Conservation (phyloP, 2,329 filamentous ascomycete species). For the Hypoxylon sp. region DNA sequence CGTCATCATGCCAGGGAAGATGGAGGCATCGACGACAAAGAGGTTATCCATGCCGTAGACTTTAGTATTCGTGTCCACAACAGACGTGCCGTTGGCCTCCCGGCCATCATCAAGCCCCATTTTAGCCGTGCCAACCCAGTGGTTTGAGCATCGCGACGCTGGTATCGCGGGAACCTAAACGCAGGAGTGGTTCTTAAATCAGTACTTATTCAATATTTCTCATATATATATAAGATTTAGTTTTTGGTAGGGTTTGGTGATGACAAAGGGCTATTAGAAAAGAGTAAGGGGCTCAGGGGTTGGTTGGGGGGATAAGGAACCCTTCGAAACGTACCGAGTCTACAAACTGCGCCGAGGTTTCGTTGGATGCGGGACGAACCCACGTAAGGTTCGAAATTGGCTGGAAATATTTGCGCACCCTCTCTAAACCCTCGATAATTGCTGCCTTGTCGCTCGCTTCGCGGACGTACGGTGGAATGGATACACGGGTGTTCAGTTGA, state of each 20-base stretch:
- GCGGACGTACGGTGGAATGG: constrained; percentile 64
- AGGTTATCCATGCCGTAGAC: constrained; percentile 75
- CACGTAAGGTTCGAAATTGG: constrained; percentile 63
- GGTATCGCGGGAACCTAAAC: constrained; percentile 48
- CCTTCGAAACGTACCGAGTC: constrained; percentile 52
- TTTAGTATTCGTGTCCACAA: constrained; percentile 69
- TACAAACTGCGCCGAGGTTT: constrained; percentile 63
- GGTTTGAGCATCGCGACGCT: constrained; percentile 53
- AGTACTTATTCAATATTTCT: too few species aligned
- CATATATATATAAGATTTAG: too few species aligned
- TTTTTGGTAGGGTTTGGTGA: too few species aligned
- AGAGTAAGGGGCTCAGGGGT: too few species aligned
- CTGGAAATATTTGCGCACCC: constrained; percentile 61
- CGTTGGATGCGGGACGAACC: constrained; percentile 60
- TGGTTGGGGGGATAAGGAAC: too few species aligned
- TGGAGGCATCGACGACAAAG: constrained; percentile 71
- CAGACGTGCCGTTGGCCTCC: constrained; percentile 58
- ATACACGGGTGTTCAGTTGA: constrained; percentile 65
- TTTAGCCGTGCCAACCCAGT: constrained; percentile 55
- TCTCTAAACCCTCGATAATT: constrained; percentile 67
- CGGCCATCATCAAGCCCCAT: constrained; percentile 57
- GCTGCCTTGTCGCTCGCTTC: constrained; percentile 65
- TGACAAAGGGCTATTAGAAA: not conserved
- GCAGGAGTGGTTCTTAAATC: too few species aligned
- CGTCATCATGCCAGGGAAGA: constrained; percentile 73